These are phyloP conservation scores for Alternaria tenuissima DNA, from an alignment of 2,329 filamentous ascomycete genomes.

Conservation along the genomic window DNA sequence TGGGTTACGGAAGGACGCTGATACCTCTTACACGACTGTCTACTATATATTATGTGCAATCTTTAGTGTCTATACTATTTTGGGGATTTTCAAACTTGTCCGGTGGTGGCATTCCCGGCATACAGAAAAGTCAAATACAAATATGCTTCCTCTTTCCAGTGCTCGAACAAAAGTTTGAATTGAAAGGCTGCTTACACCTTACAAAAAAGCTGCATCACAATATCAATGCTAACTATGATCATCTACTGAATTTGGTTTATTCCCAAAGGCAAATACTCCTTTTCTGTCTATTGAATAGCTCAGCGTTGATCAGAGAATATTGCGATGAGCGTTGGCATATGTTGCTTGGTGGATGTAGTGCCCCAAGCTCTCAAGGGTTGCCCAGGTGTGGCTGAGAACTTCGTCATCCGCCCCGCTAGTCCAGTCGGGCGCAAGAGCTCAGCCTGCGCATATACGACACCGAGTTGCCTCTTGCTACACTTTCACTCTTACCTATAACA, in stretches of 20 bases:
- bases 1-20: slow-evolving; percentile 17
- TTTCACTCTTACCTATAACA: slow-evolving; percentile 10
- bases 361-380: background rate
- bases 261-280: background rate
- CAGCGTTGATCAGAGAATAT: background rate
- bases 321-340: background rate
- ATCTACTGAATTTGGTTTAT: background rate
- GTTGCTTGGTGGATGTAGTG: background rate
- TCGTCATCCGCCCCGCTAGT: slow-evolving; percentile 30
- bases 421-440: slow-evolving; percentile 19
- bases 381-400: slow-evolving; percentile 22
- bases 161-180: background rate
- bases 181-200: too few species aligned
- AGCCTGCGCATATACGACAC: slow-evolving; percentile 32
- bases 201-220: background rate
- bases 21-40: slow-evolving; percentile 24
- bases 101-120: slow-evolving; percentile 18
- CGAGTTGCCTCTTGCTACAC: slow-evolving; percentile 5
- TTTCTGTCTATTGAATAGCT: background rate
- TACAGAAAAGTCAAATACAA: slow-evolving; percentile 19
- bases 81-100: slow-evolving; percentile 13
- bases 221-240: background rate
- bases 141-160: background rate
- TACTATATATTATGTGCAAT: slow-evolving; percentile 31
- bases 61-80: slow-evolving; percentile 37